phyloP scores from a whole-genome alignment of 2,329 filamentous ascomycete genomes.

The Microsporum audouinii region DNA sequence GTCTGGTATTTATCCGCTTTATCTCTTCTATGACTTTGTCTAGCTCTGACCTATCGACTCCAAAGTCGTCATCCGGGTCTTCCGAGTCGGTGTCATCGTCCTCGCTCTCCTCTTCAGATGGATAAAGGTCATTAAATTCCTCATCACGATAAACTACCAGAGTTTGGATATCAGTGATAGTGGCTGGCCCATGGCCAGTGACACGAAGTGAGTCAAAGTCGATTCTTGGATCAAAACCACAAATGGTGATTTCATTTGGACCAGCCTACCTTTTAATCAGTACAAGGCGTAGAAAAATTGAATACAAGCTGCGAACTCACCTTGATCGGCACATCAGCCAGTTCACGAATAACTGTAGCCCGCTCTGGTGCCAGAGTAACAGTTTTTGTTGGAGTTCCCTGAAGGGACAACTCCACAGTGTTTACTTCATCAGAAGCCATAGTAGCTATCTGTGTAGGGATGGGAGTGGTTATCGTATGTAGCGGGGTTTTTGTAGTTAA shows the following conservation, averaged over 20 bases:
- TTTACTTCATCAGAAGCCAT: slow-evolving; percentile 13
- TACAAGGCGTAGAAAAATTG: background rate
- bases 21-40: slow-evolving; percentile 22
- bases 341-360: slow-evolving; percentile 50
- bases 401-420: slow-evolving; percentile 36
- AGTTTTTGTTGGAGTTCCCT: slow-evolving; percentile 47
- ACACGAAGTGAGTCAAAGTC: slow-evolving; percentile 50
- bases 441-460: background rate
- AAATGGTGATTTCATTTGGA: slow-evolving; percentile 45
- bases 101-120: slow-evolving; percentile 18
- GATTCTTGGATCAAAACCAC: slow-evolving; percentile 43
- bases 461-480: background rate
- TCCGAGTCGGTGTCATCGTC: slow-evolving; percentile 24
- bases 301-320: slow-evolving; percentile 18
- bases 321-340: slow-evolving; percentile 43
- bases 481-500: background rate
- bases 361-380: slow-evolving; percentile 53
- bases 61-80: slow-evolving; percentile 12
- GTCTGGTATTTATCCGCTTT: slow-evolving; percentile 21
- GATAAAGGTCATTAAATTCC: slow-evolving; percentile 45
- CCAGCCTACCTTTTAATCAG: slow-evolving; percentile 35
- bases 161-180: slow-evolving; percentile 52
- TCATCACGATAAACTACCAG: slow-evolving; percentile 47
- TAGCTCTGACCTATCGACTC: slow-evolving; percentile 14
- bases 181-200: slow-evolving; percentile 47